phyloP scores from a whole-genome alignment of 495 filamentous ascomycete genomes.

The Aspergillus heteromorphus region DNA sequence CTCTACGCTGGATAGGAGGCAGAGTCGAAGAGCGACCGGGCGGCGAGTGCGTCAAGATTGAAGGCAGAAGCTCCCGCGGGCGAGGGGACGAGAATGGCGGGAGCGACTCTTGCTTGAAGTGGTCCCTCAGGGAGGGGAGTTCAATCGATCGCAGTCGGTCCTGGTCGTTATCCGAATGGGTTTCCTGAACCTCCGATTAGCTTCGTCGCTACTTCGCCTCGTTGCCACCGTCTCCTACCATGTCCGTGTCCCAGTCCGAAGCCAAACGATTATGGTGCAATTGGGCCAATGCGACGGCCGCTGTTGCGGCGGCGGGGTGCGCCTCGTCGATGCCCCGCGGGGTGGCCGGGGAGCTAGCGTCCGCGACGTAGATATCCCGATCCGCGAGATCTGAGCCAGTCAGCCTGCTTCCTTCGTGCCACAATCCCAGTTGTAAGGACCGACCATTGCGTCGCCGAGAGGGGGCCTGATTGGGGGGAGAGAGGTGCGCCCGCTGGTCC shows the following conservation, averaged over 20 bases:
- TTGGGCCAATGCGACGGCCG: constrained; percentile 81
- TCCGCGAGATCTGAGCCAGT: constrained; percentile 39
- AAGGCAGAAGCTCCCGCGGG: constrained; percentile 72
- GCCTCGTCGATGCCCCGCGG: constrained; percentile 70
- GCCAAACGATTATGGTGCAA: constrained; percentile 78
- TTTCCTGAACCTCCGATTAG: constrained; percentile 45
- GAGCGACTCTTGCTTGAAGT: constrained; percentile 66
- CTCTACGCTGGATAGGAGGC: constrained; percentile 66
- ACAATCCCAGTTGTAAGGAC: neutral
- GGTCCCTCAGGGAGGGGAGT: constrained; percentile 65
- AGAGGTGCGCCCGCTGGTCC: constrained; percentile 59
- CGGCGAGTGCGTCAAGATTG: constrained; percentile 72
- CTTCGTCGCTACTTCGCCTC: neutral
- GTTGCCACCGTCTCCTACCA: constrained; percentile 42
- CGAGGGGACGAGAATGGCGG: constrained; percentile 55
- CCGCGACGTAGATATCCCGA: constrained; percentile 54
- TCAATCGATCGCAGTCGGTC: constrained; percentile 61
- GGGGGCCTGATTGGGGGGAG: constrained; percentile 48
- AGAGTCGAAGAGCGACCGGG: constrained; percentile 82
- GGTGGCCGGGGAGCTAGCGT: constrained; percentile 65
- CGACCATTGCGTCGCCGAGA: constrained; percentile 35
- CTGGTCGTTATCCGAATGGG: constrained; percentile 66
- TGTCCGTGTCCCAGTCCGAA: constrained; percentile 78
- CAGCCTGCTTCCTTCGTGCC: constrained; percentile 17
- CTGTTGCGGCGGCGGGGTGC: constrained; percentile 65